Base-by-base conservation (phyloP, 441 rosid species). In the Jatropha multifida region DNA sequence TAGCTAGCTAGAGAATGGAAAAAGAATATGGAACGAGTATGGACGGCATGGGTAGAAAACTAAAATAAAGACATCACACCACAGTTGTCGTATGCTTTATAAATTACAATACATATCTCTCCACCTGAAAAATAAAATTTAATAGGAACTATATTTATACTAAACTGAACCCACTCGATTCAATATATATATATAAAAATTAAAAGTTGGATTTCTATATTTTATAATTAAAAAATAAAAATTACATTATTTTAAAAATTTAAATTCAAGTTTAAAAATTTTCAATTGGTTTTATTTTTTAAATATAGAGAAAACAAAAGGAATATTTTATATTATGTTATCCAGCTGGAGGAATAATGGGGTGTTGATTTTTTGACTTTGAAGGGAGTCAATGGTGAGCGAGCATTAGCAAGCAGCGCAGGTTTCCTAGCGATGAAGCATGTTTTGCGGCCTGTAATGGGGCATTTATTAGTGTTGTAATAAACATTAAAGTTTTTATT, bases 341-440 rank as follows among this genome's bases (percentile, higher is more conserved):
- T 3, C 9, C 1, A 5, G 55, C 9, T 44, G 46, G 10, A 4
- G 54, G 54, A 65, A 65, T 48, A 38, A 32, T 20, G 55, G 2
- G 32, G 4, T n/a, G 58, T 12, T 3, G 62, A 0, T 49, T 71
- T 26, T 37, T 52, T 75, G 49, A 61, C 79, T 54, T 71, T 1
- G 72, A 72, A 42, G 65, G 60, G 27, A 42, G 76, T 55, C 58
- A 76, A 75, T 41, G n/a, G 55, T 12, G 64, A 56, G 84, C 27
- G 41, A 27, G 26, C 75, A 65, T 7, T 10, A 8, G 20, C 32
- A 32, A 32, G 32, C 2, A 32, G 32, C 32, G 32, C 32, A 72
- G 71, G 65, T 69, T 78, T 73, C 77, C 77, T 64, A 3, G 40
- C 66, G 44, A 77, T 62, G 80, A 65, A 67, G 82, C 83, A 79